Evolutionary conservation across 441 rosid species (phyloP), one percentile per base, ranked within the genome.

Genomic region (Aleurites moluccanus): DNA sequence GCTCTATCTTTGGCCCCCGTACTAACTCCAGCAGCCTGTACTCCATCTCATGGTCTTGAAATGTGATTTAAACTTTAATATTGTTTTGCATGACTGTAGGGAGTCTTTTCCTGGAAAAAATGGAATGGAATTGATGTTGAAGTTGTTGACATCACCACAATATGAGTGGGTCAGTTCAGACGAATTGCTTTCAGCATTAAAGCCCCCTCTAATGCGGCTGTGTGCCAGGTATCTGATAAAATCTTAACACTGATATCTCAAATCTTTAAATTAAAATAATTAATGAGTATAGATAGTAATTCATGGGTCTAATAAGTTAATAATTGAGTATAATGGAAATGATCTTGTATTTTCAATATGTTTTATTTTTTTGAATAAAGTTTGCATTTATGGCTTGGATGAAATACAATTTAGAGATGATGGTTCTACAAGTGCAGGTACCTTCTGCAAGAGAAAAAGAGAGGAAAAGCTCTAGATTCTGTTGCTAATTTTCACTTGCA

Each of bases 401-500:
- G 10, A 75, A 40, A 21, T 67, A 6, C n/a, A 60, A n/a, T 70
- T 75, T 5, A 59, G 33, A 15, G 69, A 70, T 73, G 56, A 55
- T 75, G 20, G 42, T 79, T 60, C n/a, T 64, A 72, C 81, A 62
- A 23, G 44, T 73, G 44, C 75, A 92, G 98, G 88, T 95, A 92
- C 74, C 96, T 93, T 79, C 75, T 96, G 78, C 90, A 85, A 80
- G 98, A 93, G 93, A 92, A 96, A 80, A 92, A 93, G 82, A 88
- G 98, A 84, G 99, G 97, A 55, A 96, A 92, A 82, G 97, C 98
- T 69, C 85, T 96, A 74, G 98, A 96, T 77, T 91, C 98, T 59
- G 99, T 96, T 80, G 91, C 99, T 77, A 96, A 96, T 80, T 96
- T 96, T 83, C 99, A 96, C 87, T 83, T 93, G 92, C 99, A 93